Conservation (phyloP, 2,329 filamentous ascomycete species). For the Scedosporium dehoogii region DNA sequence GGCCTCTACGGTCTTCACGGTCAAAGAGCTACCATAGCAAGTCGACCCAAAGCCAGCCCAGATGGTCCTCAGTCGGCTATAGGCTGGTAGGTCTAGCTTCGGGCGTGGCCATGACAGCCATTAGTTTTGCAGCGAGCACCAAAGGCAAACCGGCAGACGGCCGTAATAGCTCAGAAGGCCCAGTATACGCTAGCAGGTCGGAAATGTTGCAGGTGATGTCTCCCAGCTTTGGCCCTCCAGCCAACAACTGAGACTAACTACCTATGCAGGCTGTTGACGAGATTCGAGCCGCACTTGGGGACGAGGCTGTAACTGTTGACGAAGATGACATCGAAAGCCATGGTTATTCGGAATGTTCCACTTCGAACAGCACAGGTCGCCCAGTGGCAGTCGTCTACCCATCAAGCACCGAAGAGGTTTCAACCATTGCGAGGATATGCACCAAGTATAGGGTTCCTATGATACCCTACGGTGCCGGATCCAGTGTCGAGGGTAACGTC, state of each 20-base stretch:
- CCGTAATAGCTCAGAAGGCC: too few relatives aligned
- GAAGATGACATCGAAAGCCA: conserved; percentile 53
- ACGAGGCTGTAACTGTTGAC: conserved; percentile 53
- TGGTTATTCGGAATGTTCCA: conserved; percentile 62
- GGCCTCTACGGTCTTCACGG: too few relatives aligned
- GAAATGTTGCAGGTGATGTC: too few relatives aligned
- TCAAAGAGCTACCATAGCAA: too few relatives aligned
- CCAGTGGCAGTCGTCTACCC: conserved; percentile 59
- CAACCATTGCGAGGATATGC: conserved; percentile 51
- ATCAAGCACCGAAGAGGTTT: conserved; percentile 53
- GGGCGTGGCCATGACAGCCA: too few relatives aligned
- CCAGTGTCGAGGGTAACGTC: conserved; percentile 63
- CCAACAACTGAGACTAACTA: not conserved
- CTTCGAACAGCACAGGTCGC: conserved; percentile 52
- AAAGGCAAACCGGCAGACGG: too few relatives aligned
- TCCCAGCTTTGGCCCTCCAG: too few relatives aligned
- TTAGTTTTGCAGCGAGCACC: too few relatives aligned
- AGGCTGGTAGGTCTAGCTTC: too few relatives aligned
- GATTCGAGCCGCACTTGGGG: conserved; percentile 39
- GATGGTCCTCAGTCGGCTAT: too few relatives aligned
- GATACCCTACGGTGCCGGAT: conserved; percentile 67
- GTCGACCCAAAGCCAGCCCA: too few relatives aligned
- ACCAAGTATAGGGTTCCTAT: conserved; percentile 55
- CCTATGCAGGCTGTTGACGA: conserved; percentile 42
- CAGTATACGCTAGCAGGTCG: too few relatives aligned